Conservation (phyloP, 164 flowering plant genomes). For the Nymphaea thermarum region DNA sequence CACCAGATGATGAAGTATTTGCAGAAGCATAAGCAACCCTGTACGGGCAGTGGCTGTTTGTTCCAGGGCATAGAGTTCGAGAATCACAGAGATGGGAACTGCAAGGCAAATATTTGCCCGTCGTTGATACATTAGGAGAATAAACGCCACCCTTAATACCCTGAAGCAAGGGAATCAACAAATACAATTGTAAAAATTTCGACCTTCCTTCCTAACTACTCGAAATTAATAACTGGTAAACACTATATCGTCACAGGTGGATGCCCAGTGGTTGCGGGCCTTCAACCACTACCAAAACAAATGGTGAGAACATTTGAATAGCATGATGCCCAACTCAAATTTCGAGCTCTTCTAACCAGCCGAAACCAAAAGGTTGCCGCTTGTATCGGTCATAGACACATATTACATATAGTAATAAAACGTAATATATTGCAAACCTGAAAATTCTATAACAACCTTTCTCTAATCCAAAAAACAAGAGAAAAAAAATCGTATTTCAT, state of each 20-base stretch:
- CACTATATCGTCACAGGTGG: not conserved
- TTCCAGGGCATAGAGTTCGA: conserved; percentile 25
- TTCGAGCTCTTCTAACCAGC: not conserved
- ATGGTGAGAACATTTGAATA: not conserved
- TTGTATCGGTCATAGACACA: too few relatives aligned
- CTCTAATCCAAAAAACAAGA: too few relatives aligned
- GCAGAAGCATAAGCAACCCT: conserved; percentile 52
- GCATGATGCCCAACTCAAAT: not conserved
- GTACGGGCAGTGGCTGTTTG: conserved; percentile 40
- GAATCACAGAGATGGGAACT: conserved; percentile 32
- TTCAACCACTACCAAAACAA: not conserved
- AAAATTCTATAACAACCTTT: too few relatives aligned
- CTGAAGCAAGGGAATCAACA: conserved; percentile 12
- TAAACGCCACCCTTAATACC: conserved; percentile 39
- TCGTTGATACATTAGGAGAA: conserved; percentile 61
- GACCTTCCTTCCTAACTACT: not conserved
- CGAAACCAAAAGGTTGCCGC: too few relatives aligned
- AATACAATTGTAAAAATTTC: not conserved
- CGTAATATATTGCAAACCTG: too few relatives aligned
- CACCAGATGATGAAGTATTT: conserved; percentile 61
- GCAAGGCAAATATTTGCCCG: conserved; percentile 53
- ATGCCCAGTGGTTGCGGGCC: not conserved
- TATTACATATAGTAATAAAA: too few relatives aligned
- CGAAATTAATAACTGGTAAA: not conserved
- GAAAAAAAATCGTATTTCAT: too few relatives aligned